Percentiles rank a stretch among this genome's conserved stretches.
phyloP scores from a whole-genome alignment of 164 flowering plant genomes.

The Amborella trichopoda region DNA sequence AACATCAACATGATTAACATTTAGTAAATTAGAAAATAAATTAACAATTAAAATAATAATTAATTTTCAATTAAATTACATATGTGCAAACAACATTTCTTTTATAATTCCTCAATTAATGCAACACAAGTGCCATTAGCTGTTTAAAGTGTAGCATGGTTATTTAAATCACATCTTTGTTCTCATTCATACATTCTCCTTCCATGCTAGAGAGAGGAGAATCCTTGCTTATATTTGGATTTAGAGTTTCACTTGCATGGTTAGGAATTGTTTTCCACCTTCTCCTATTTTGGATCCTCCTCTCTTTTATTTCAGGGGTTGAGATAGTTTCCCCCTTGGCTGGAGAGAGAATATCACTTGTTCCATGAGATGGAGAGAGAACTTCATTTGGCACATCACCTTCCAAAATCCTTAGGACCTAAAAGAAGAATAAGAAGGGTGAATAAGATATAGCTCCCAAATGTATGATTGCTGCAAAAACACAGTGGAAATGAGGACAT shows the following conservation, averaged over 20 bases:
- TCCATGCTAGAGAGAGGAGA: constrained; percentile 1
- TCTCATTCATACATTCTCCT: too few species aligned
- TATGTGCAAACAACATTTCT: too few species aligned
- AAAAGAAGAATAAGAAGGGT: not conserved
- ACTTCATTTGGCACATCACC: constrained; percentile 17
- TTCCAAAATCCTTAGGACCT: constrained; percentile 25
- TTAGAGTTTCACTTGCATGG: not conserved
- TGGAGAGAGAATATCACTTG: not conserved
- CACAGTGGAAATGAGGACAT: not conserved
- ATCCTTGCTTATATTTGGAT: constrained; percentile 2
- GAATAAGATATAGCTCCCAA: not conserved
- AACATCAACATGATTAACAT: too few species aligned
- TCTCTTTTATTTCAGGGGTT: too few species aligned
- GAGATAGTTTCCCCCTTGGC: constrained; percentile 1
- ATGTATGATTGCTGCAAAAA: too few species aligned
- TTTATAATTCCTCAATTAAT: too few species aligned
- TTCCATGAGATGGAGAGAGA: not conserved
- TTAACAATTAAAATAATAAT: too few species aligned
- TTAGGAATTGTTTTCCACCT: constrained; percentile 2
- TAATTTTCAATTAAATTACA: too few species aligned
- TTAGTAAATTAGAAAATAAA: too few species aligned
- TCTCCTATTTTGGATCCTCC: not conserved
- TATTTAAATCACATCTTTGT: too few species aligned
- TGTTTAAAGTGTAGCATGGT: too few species aligned
- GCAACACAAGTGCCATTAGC: too few species aligned